Evolutionary conservation across 768 basidiomycete genomes (phyloP).

Genomic region (Boletellus ananiceps): DNA sequence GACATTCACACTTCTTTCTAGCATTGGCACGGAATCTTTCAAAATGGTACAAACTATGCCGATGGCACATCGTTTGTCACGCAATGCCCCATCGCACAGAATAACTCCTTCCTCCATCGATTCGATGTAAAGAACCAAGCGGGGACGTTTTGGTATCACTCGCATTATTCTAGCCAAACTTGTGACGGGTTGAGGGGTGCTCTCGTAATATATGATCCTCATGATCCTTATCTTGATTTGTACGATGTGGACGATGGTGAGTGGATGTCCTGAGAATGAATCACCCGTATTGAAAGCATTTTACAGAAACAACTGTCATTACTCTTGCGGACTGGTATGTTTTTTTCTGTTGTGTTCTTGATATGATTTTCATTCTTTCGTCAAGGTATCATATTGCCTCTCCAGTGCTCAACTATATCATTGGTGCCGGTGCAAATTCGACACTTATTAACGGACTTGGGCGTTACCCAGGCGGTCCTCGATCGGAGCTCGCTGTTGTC

Average conservation of each 20-base stretch:
- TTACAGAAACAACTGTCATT: conserved; percentile 22
- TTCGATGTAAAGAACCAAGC: conserved; percentile 22
- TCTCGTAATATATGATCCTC: conserved; percentile 39
- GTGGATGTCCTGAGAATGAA: not conserved
- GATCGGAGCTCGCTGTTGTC: conserved; percentile 35
- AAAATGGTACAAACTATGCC: conserved; percentile 38
- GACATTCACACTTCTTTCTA: conserved; percentile 16
- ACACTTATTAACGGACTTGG: conserved; percentile 32
- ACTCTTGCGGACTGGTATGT: conserved; percentile 25
- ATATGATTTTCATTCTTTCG: not conserved
- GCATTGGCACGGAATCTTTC: conserved; percentile 57
- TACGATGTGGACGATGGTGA: conserved; percentile 47
- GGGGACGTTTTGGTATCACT: conserved; percentile 36
- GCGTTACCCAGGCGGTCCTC: conserved; percentile 33
- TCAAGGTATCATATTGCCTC: conserved; percentile 21
- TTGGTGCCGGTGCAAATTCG: conserved; percentile 16
- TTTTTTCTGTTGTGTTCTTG: not conserved
- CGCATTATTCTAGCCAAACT: conserved; percentile 35
- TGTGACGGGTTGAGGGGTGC: conserved; percentile 39
- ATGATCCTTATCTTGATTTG: conserved; percentile 34
- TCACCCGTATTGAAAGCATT: not conserved
- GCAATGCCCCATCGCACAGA: conserved; percentile 30
- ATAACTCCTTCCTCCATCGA: conserved; percentile 21
- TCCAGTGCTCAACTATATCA: conserved; percentile 17
- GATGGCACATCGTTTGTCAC: conserved; percentile 42